Base-by-base conservation (phyloP, 2,329 filamentous ascomycete species). In the Exophiala aquamarina region DNA sequence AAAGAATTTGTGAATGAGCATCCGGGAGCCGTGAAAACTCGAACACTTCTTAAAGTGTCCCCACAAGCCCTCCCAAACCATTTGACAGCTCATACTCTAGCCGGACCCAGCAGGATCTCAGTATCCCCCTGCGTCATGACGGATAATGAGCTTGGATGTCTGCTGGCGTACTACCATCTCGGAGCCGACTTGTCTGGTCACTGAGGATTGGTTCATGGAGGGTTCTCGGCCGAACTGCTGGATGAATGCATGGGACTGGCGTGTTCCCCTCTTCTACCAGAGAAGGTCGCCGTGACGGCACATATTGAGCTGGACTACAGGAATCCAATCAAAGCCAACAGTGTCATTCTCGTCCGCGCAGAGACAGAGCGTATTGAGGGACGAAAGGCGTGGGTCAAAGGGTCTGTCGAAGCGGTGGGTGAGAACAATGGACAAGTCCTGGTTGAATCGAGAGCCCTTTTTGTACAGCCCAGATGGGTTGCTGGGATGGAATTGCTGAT, bases 301-400 rank as follows among this genome's bases (percentile, higher is more conserved):
- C 66, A 67, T 47, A 41, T 68, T 38, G 67, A 63, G 47, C 61
- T 68, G 23, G 60, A 65, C 60, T 68, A 62, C 40, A 57, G 63
- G 36, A 63, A 63, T 44, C 66, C 66, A 0, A 63, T 63, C 4
- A 44, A 59, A 15, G 62, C 63, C 21, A 62, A 63, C 23, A 55
- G 61, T 11, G 29, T 67, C 44, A 66, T 65, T 58, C 58, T 67
- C 20, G 40, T 68, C 44, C 51, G 55, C 10, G 63, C 65, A 2
- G 52, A 62, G 54, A 66, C 63, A 32, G 59, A 59, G 1, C 59
- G 59, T 49, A 63, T 67, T 5, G 64, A 67, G 41, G 65, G 66
- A 5, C 43, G 66, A 26, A 68, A 68, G 57, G 65, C 64, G 31
- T 67, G 65, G 65, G 66, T 67, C 36, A 58, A 67, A 46, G 65